These are phyloP conservation scores for Neovahlkampfia damariscottae DNA, from an alignment of 78 protist species.

Conservation along the genomic window DNA sequence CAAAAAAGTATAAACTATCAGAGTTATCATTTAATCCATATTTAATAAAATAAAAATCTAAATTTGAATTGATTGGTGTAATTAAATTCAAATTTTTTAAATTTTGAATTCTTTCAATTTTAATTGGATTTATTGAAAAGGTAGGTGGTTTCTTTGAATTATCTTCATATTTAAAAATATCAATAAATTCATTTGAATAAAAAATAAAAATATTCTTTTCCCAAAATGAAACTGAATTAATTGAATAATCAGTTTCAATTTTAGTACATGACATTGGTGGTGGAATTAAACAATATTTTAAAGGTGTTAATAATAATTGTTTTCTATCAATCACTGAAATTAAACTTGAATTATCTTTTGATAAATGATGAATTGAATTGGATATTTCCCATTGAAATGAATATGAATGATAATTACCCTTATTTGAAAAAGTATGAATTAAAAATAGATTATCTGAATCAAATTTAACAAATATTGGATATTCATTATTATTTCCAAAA, in stretches of 20 bases:
- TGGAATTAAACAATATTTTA: slow-evolving; percentile 36
- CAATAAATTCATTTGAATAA: too few species aligned
- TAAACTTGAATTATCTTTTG: not conserved
- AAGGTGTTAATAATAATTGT: slow-evolving; percentile 30
- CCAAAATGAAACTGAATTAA: not conserved
- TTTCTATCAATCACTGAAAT: slow-evolving; percentile 40
- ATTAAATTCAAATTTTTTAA: too few species aligned
- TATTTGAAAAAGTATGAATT: not conserved
- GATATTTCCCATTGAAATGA: not conserved
- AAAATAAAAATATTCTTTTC: not conserved
- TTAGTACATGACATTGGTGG: slow-evolving; percentile 46
- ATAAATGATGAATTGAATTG: not conserved
- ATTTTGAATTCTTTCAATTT: too few species aligned
- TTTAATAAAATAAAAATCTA: too few species aligned
- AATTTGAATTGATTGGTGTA: too few species aligned
- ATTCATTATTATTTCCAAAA: not conserved
- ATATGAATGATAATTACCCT: not conserved
- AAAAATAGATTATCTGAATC: not conserved
- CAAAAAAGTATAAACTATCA: too few species aligned
- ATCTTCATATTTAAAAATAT: too few species aligned
- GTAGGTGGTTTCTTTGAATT: too few species aligned
- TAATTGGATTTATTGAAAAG: too few species aligned
- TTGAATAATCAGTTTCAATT: not conserved
- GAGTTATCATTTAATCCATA: too few species aligned
- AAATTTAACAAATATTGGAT: not conserved